Evolutionary conservation across 2,329 filamentous ascomycete genomes (phyloP), one percentile per base, ranked within the genome.

Genomic region (Penicillium fuscoglaucum): DNA sequence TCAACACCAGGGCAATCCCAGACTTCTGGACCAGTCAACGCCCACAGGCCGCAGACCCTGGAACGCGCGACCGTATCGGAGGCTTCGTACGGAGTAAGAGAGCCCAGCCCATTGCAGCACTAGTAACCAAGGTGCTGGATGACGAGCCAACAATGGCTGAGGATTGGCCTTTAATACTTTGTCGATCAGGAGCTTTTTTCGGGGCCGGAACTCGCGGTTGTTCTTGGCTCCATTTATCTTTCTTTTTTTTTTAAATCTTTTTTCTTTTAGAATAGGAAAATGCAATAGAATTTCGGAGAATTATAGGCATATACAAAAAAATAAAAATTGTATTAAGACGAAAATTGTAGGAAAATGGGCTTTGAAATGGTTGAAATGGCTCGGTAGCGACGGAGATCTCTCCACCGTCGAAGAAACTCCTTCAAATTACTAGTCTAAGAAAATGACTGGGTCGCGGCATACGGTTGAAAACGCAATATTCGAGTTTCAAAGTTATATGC

Each of bases 11-110:
- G 66, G 60, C 53, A 46, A 66, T 66, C 62, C 63, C 62, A 64
- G 63, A 43, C 58, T 47, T 46, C 55, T 56, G 65, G 61, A 56
- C 70, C 69, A 72, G 68, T 72, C 61, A 70, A 61, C 55, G 61
- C 59, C 52, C 61, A 50, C 58, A 59, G 61, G 44, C 48, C 33
- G 56, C 63, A 60, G 58, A 63, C 61, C 59, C 63, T 67, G 63
- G 68, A 57, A 70, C 68, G 68, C 68, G 69, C 68, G 70, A 71
- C 66, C 67, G 68, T 66, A 64, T 60, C 60, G 63, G 51, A 60
- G 49, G 54, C 54, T 55, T 58, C 19, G 5, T 55, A 40, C 52
- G 59, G 45, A 58, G 60, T 53, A 28, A 53, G 40, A 61, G 54
- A 64, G 55, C 53, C 52, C 50, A 54, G 57, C 50, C 56, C 57